Base-by-base conservation (phyloP, 2,329 filamentous ascomycete species). In the Immersiporthe knoxdaviesiana region DNA sequence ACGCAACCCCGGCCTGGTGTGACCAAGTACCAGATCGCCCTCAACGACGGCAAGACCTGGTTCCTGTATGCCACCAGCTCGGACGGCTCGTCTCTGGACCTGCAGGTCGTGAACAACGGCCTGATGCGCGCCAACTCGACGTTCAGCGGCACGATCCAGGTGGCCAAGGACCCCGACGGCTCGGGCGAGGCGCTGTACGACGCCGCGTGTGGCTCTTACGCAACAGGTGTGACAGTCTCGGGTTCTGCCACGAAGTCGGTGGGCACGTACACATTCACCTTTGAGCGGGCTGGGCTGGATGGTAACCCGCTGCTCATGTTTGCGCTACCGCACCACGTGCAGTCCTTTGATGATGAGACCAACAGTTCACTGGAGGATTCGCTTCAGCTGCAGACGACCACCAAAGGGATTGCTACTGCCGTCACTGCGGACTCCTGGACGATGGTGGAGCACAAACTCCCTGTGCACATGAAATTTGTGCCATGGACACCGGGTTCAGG, bases 301-400 rank as follows among this genome's bases (percentile, higher is more conserved):
- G 78, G 81, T 8, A 82, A 87, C 21, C 86, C 83, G 70, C 82
- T 97, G 30, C 83, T 96, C 72, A 96, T 97, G 90, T 97, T 92
- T 77, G 92, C 92, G 21, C 82, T 99, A 62, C 93, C 94, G 30
- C 96, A 98, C 78, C 96, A 98, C 73, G 77, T 93, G 3, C 82
- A 88, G 41, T 93, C 92, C 0, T 94, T 98, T 71, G 88, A 93
- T 72, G 74, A 78, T 0, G 79, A 79, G 0, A 88, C 86, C 2
- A 75, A 73, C 47, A 88, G 88, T 11, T 81, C 80, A 14, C 80
- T 83, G 32, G 82, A 83, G 10, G 87, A 83, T 8, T 77, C 81
- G 5, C 77, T 96, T 1, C 83, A 87, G 72, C 81, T 98, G 65
- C 87, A 90, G 68, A 95, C 93, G 0, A 91, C 93, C 0, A 97